Evolutionary conservation across 768 basidiomycete species (phyloP).

Genomic region (Termitomyces heimii): DNA sequence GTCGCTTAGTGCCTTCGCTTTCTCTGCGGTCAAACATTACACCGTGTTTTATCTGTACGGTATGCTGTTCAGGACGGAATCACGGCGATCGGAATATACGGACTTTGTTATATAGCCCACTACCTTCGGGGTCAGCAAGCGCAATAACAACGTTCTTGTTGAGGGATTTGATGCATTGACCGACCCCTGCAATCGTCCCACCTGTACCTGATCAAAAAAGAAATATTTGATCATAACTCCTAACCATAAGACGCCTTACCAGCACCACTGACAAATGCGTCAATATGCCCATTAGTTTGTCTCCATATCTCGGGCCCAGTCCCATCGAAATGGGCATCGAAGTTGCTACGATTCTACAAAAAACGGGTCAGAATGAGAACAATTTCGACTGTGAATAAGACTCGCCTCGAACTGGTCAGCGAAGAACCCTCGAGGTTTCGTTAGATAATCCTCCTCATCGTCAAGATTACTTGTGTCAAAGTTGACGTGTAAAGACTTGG

Average conservation of each 20-base stretch:
- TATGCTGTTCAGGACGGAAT: not conserved
- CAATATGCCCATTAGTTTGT: constrained; percentile 77
- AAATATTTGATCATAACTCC: not conserved
- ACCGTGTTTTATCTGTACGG: constrained; percentile 68
- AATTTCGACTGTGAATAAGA: not conserved
- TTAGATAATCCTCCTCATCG: constrained; percentile 35
- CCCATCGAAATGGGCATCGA: constrained; percentile 79
- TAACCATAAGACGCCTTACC: constrained; percentile 34
- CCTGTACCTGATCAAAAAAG: constrained; percentile 73
- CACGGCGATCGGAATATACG: not conserved
- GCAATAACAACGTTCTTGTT: constrained; percentile 61
- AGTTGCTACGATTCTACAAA: constrained; percentile 79
- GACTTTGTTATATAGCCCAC: constrained; percentile 93
- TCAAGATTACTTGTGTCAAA: constrained; percentile 29
- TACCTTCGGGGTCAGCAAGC: constrained; percentile 89
- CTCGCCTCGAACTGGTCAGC: constrained; percentile 89
- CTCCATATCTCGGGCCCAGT: constrained; percentile 96
- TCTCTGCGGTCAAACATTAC: constrained; percentile 96
- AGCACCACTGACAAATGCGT: constrained; percentile 89
- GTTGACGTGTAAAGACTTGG: constrained; percentile 35
- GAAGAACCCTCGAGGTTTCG: constrained; percentile 77
- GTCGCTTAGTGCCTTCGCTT: constrained; percentile 86
- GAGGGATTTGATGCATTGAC: constrained; percentile 73
- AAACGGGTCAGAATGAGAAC: not conserved
- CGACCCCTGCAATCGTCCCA: constrained; percentile 87